Evolutionary conservation across 1,139 yeast genomes (phyloP).

Genomic region (Saccharomycopsis crataegensis): DNA sequence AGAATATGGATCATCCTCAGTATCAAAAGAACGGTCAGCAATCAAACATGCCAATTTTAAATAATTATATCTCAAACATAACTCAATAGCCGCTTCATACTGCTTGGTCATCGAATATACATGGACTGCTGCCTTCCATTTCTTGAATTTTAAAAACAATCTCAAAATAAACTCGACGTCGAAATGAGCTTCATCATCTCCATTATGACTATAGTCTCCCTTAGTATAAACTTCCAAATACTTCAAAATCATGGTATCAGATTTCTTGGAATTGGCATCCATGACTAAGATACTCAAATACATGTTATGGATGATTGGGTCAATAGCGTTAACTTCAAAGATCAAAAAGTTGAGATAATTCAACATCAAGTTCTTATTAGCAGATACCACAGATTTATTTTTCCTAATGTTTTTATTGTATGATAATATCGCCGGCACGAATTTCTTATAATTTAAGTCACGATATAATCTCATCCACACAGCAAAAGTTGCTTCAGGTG

Average conservation of each 20-base stretch:
- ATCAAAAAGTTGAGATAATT: constrained; percentile 17
- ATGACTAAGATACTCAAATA: constrained; percentile 66
- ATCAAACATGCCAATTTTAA: constrained; percentile 53
- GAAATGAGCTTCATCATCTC: constrained; percentile 29
- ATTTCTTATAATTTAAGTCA: constrained; percentile 45
- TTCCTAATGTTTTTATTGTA: constrained; percentile 42
- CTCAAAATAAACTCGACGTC: constrained; percentile 74
- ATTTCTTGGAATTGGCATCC: constrained; percentile 35
- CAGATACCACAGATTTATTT: not conserved
- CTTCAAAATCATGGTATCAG: constrained; percentile 34
- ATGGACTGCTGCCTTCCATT: constrained; percentile 59
- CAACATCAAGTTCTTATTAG: constrained; percentile 7
- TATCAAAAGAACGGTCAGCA: constrained; percentile 44
- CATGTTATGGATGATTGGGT: constrained; percentile 58
- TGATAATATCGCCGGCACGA: constrained; percentile 69
- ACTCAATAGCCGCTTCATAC: constrained; percentile 71
- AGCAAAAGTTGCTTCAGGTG: constrained; percentile 65
- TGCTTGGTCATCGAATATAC: constrained; percentile 61
- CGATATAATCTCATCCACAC: constrained; percentile 62
- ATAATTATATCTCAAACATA: constrained; percentile 60
- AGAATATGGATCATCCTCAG: not conserved
- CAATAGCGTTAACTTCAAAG: constrained; percentile 26
- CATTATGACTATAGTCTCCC: constrained; percentile 21
- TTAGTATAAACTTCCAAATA: constrained; percentile 36
- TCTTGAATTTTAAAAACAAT: constrained; percentile 55